Conservation (phyloP, 805 yeast species). For the Metschnikowia peoriensis region DNA sequence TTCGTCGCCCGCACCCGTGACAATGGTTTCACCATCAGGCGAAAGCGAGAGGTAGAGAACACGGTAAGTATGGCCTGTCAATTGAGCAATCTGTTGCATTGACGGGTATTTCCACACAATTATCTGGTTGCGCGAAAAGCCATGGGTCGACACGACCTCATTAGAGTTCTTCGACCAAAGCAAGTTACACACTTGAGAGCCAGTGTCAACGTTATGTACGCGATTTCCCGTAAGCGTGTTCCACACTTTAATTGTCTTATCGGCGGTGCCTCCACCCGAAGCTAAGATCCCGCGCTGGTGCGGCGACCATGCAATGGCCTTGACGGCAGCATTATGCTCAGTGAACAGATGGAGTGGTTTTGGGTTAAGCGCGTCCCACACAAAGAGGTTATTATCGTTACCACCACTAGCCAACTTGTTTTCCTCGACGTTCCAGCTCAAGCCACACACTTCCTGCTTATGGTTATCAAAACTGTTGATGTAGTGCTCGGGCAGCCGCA, state of each 20-base stretch:
- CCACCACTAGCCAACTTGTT: conserved; percentile 95
- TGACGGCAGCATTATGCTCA: conserved; percentile 93
- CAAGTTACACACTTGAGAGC: conserved; percentile 93
- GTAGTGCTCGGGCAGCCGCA: conserved; percentile 79
- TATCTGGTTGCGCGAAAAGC: conserved; percentile 86
- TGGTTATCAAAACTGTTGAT: conserved; percentile 71
- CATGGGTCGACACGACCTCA: conserved; percentile 93
- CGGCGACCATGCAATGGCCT: conserved; percentile 97
- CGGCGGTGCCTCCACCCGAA: conserved; percentile 97
- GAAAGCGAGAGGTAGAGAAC: conserved; percentile 86
- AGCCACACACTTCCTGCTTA: conserved; percentile 94
- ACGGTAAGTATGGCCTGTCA: conserved; percentile 92
- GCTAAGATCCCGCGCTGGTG: conserved; percentile 93
- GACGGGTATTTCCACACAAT: conserved; percentile 93
- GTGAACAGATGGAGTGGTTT: conserved; percentile 70
- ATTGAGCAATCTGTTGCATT: conserved; percentile 88
- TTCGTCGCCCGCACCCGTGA: conserved; percentile 98
- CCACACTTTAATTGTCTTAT: conserved; percentile 88
- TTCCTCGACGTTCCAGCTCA: conserved; percentile 89
- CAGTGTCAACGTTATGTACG: conserved; percentile 83
- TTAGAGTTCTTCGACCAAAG: conserved; percentile 91
- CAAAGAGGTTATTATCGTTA: conserved; percentile 80
- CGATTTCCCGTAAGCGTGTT: conserved; percentile 77
- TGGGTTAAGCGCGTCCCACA: conserved; percentile 79
- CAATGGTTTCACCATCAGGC: conserved; percentile 95